Conservation (phyloP, 257 asterid species). For the Nicotiana tomentosiformis region DNA sequence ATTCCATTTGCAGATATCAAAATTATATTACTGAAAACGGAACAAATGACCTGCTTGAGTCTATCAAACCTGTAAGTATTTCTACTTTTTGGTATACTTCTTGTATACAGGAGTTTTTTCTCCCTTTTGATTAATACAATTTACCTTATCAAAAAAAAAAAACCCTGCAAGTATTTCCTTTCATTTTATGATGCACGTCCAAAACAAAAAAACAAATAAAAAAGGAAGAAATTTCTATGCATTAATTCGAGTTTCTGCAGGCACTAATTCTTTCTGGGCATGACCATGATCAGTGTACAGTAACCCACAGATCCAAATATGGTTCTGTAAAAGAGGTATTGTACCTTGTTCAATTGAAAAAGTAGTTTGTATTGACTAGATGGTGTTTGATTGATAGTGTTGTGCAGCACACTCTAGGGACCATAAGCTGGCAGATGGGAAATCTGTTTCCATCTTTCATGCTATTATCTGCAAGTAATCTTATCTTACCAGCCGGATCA, state of each 20-base stretch:
- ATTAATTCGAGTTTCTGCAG: slow-evolving; percentile 38
- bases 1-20: slow-evolving; percentile 58
- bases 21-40: slow-evolving; percentile 60
- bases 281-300: slow-evolving; percentile 95
- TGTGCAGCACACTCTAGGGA: slow-evolving; percentile 93
- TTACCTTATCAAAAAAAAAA: not conserved
- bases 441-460: slow-evolving; percentile 87
- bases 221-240: not conserved
- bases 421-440: slow-evolving; percentile 98
- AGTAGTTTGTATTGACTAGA: not conserved
- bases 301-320: slow-evolving; percentile 44
- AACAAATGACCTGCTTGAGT: slow-evolving; percentile 49
- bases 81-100: too few relatives aligned
- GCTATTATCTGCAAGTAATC: slow-evolving; percentile 73
- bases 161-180: slow-evolving; percentile 26
- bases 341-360: not conserved
- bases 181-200: slow-evolving; percentile 11
- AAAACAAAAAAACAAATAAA: not conserved
- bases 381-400: slow-evolving; percentile 25
- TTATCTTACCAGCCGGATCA: slow-evolving; percentile 23
- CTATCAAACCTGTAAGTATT: slow-evolving; percentile 64
- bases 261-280: slow-evolving; percentile 83
- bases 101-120: too few relatives aligned
- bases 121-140: too few relatives aligned
- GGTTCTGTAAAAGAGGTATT: slow-evolving; percentile 74